Evolutionary conservation across 352 stramenopile genomes (phyloP).

Genomic region (Phytophthora foliorum): DNA sequence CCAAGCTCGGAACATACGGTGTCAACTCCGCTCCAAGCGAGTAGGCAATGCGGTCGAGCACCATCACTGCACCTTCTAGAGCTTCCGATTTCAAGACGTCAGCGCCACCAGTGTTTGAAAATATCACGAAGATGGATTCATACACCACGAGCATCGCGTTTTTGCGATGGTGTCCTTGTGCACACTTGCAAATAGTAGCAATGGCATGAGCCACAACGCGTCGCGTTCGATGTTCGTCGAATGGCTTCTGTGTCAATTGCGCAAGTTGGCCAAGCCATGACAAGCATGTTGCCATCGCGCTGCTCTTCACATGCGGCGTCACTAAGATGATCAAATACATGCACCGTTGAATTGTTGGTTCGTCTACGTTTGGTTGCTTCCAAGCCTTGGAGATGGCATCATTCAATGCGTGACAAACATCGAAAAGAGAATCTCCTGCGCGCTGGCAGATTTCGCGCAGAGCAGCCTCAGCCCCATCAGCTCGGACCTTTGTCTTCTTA

Average conservation of each 20-base stretch:
- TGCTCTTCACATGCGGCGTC: slow-evolving; percentile 37
- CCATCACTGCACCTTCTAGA: slow-evolving; percentile 59
- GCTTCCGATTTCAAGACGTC: slow-evolving; percentile 16
- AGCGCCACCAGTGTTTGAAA: slow-evolving; percentile 16
- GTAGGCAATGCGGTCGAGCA: slow-evolving; percentile 63
- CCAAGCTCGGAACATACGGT: slow-evolving; percentile 72
- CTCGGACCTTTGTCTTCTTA: slow-evolving; percentile 49
- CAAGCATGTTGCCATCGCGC: slow-evolving; percentile 44
- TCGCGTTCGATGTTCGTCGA: slow-evolving; percentile 37
- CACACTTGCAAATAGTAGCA: slow-evolving; percentile 55
- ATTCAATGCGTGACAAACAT: slow-evolving; percentile 45
- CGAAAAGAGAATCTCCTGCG: slow-evolving; percentile 45
- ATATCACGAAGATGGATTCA: slow-evolving; percentile 51
- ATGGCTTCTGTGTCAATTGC: slow-evolving; percentile 36
- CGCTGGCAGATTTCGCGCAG: slow-evolving; percentile 52
- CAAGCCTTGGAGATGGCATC: slow-evolving; percentile 50
- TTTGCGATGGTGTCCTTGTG: slow-evolving; percentile 36
- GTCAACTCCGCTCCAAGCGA: slow-evolving; percentile 46
- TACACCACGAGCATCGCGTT: slow-evolving; percentile 66
- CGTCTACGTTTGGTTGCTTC: slow-evolving; percentile 27
- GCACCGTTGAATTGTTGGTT: slow-evolving; percentile 56
- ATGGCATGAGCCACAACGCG: slow-evolving; percentile 51
- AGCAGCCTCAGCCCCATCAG: slow-evolving; percentile 52
- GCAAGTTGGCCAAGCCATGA: slow-evolving; percentile 55
- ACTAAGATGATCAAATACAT: slow-evolving; percentile 62